These are phyloP conservation scores for Boletus rubropictus DNA, from an alignment of 768 basidiomycete species.

Conservation along the genomic window DNA sequence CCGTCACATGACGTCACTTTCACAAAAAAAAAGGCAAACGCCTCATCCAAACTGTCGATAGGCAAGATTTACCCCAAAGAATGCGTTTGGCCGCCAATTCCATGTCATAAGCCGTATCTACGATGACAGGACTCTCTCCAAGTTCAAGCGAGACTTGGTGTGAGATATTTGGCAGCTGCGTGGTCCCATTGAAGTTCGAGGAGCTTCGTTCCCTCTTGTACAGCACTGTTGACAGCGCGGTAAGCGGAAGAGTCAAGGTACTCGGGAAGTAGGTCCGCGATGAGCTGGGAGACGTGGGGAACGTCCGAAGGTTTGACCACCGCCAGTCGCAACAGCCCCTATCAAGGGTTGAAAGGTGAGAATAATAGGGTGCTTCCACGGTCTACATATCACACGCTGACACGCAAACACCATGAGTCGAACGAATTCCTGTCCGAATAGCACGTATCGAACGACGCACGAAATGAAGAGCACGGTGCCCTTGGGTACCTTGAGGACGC, in stretches of 20 bases:
- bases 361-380: slow-evolving; percentile 63
- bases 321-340: slow-evolving; percentile 71
- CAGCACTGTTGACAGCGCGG: slow-evolving; percentile 46
- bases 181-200: slow-evolving; percentile 30
- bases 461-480: slow-evolving; percentile 57
- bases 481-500: slow-evolving; percentile 50
- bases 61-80: slow-evolving; percentile 53
- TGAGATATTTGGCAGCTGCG: slow-evolving; percentile 29
- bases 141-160: slow-evolving; percentile 31
- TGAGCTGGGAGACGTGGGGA: slow-evolving; percentile 42
- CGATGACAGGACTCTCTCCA: slow-evolving; percentile 40
- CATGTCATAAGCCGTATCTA: slow-evolving; percentile 40
- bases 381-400: too few relatives aligned
- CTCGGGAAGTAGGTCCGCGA: slow-evolving; percentile 51
- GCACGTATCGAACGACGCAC: slow-evolving; percentile 33
- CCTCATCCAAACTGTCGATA: too few relatives aligned
- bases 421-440: not conserved
- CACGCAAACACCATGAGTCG: not conserved
- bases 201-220: slow-evolving; percentile 34
- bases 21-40: not conserved
- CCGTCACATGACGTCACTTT: not conserved
- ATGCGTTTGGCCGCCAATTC: slow-evolving; percentile 56
- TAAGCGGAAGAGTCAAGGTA: slow-evolving; percentile 50
- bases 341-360: slow-evolving; percentile 52
- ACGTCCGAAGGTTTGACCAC: slow-evolving; percentile 65